Evolutionary conservation across 2,329 filamentous ascomycete genomes (phyloP), one percentile per base, ranked within the genome.

Genomic region (Paraphaeosphaeria sporulosa): DNA sequence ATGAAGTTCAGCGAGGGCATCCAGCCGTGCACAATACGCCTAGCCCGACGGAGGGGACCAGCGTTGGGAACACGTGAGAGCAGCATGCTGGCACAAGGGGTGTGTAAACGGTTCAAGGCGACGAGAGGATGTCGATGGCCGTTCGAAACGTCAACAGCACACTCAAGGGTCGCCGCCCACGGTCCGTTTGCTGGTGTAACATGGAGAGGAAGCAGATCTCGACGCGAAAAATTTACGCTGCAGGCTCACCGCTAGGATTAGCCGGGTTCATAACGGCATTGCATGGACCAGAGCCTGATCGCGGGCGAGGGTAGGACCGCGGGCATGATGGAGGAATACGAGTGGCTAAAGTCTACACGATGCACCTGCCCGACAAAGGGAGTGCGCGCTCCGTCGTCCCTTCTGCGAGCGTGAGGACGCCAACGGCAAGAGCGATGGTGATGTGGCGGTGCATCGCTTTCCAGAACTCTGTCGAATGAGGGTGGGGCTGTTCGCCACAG

Each of bases 1-100:
- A 89, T 85, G 72, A 86, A 90, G 66, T 88, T 89, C 61, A 87
- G 73, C 4, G 81, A 79, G 10, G 82, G 82, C 9, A 81, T 54
- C 30, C 64, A 59, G 52, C 57, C 58, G 25, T 56, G 61, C 23
- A 69, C 15, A 48, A 50, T 23, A 30, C 68, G 68, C 1, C 54
- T 42, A 34, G 63, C 19, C 27, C 64, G 64, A 46, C 64, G 66
- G 50, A 72, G 59, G 53, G 52, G 64, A 17, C 55, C 57, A 19
- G 59, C 42, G 36, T 43, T 57, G 13, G 55, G 59, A 19, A 67
- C 27, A 40, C 58, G 25, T 49, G 50, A 49, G 53, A 61, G 47
- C 50, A 38, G 19, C 52, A 58, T 60, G 34, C 27, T 19, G 44
- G 25, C 32, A n/a, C 34, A 36, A n/a, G 38, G 32, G 8, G 23